Evolutionary conservation across 768 basidiomycete species (phyloP).

Genomic region (Goffeauzyma gilvescens): DNA sequence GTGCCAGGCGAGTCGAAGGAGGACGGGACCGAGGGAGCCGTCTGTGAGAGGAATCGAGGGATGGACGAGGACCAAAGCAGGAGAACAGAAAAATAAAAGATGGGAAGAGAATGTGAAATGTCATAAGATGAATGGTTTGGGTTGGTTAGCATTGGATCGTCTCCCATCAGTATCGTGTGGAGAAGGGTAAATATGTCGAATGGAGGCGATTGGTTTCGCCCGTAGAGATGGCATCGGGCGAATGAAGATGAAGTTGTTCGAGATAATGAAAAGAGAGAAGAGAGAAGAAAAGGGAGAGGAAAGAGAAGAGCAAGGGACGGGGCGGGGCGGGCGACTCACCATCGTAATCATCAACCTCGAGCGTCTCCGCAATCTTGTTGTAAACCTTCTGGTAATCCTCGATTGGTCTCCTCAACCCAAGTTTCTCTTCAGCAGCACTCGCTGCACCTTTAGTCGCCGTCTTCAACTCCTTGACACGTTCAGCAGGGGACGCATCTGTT

Average conservation of each 20-base stretch:
- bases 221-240: background rate
- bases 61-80: too few species aligned
- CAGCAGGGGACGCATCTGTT: conserved; percentile 37
- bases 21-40: conserved; percentile 45
- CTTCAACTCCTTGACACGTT: conserved; percentile 42
- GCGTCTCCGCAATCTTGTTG: conserved; percentile 58
- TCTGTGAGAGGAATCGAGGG: conserved; percentile 11
- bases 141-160: too few species aligned
- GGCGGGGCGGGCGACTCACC: conserved; percentile 44
- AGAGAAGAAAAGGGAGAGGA: conserved; percentile 1
- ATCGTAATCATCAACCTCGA: conserved; percentile 64
- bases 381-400: conserved; percentile 94
- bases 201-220: too few species aligned
- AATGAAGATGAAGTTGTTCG: background rate
- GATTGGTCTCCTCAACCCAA: conserved; percentile 47
- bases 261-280: background rate
- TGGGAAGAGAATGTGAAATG: too few species aligned
- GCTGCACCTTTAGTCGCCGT: conserved; percentile 47
- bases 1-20: conserved; percentile 87
- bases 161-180: too few species aligned
- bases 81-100: too few species aligned
- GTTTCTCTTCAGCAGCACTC: conserved; percentile 39
- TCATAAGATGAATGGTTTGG: too few species aligned
- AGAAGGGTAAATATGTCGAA: too few species aligned
- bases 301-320: too few species aligned